These are phyloP conservation scores for Salmacisia buchloeana DNA, from an alignment of 1,284 basidiomycete genomes.

Conservation along the genomic window DNA sequence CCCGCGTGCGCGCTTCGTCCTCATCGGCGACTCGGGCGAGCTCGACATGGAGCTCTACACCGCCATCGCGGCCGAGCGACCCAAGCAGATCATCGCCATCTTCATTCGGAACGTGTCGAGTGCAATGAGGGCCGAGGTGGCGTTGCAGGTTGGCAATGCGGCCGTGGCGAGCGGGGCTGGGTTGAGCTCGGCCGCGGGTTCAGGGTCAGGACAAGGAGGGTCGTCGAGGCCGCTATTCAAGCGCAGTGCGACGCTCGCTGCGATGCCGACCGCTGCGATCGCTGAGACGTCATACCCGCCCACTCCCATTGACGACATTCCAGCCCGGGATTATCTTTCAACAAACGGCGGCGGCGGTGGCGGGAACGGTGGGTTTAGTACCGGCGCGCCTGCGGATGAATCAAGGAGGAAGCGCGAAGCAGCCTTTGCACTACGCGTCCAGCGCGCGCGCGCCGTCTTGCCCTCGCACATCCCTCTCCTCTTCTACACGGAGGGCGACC, in stretches of 20 bases:
- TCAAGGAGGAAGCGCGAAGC: neutral
- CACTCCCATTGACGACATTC: too few species aligned
- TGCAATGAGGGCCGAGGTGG: constrained; percentile 4
- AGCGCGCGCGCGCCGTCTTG: neutral
- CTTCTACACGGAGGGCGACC: neutral
- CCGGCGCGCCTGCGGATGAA: too few species aligned
- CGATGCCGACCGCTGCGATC: neutral
- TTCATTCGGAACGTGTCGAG: constrained; percentile 43
- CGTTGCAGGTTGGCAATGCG: neutral
- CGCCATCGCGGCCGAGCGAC: constrained; percentile 36
- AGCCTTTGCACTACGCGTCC: neutral
- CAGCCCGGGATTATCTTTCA: too few species aligned
- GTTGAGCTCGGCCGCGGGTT: neutral
- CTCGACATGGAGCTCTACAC: constrained; percentile 45
- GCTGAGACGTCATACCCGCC: neutral
- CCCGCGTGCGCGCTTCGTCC: constrained; percentile 31
- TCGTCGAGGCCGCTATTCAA: neutral
- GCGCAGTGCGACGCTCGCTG: neutral
- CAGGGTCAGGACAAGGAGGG: neutral
- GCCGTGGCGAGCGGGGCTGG: neutral
- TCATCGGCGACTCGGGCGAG: constrained; percentile 45
- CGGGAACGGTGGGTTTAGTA: too few species aligned
- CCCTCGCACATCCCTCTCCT: neutral
- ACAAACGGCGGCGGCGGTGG: too few species aligned
- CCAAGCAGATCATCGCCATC: constrained; percentile 32